Base-by-base conservation (phyloP, 441 rosid species). In the Biscutella auriculata region DNA sequence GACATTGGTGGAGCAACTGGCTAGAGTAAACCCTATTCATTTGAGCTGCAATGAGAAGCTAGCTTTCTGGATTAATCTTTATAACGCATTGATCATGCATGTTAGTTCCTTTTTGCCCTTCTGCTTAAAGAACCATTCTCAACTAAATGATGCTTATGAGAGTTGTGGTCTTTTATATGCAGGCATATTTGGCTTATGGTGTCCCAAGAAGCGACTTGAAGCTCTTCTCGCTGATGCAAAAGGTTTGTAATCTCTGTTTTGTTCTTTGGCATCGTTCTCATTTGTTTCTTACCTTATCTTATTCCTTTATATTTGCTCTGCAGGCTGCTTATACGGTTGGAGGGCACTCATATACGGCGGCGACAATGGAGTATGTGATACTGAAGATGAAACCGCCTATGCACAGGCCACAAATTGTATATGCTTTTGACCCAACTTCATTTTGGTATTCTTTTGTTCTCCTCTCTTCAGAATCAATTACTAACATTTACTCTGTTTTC, bases 111-210 rank as follows among this genome's bases (percentile, higher is more conserved):
- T 54, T 23, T 37, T 37, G n/a, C 33, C 61, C 11, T 19, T 64
- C 25, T 36, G 15, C 39, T 43, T 36, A 8, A 57, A 51, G 67
- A 62, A 51, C 15, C 36, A 16, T 56, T 62, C 21, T 28, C 53
- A 8, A 9, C 29, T 23, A 16, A 7, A 36, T 52, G 35, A 57
- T 16, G 66, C 21, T 41, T 53, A 63, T 28, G 43, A 45, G 52
- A 45, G 58, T 59, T 40, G 8, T 58, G 50, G 37, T 53, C 52
- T 45, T 15, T 29, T 34, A 14, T 68, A 44, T 25, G 53, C 23
- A 89, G 93, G 97, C 90, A 19, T 89, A 82, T 71, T 82, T 89
- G 77, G 97, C 95, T 13, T 89, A 86, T 64, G 95, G 97, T 47
- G 91, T 89, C 39, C 93, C 93, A 57, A 78, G 67, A 75, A 86